A percentile compares a stretch with the other conserved stretches of the same genome.
phyloP scores from a whole-genome alignment of 768 basidiomycete genomes.

The Plicaturopsis crispa region DNA sequence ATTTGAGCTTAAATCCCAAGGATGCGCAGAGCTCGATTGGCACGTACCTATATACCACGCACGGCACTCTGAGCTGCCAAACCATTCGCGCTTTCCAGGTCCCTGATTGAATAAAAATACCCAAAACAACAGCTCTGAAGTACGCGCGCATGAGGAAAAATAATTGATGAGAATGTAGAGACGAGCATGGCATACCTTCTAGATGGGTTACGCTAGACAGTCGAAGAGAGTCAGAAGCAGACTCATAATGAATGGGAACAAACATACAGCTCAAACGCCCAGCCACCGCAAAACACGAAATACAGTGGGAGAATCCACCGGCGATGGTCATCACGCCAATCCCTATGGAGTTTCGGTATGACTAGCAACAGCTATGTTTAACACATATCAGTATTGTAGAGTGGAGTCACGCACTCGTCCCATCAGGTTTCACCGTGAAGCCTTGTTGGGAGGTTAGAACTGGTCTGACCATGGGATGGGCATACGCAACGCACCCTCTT shows the following conservation, averaged over 20 bases:
- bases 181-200: slow-evolving; percentile 43
- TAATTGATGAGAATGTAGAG: not conserved
- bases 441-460: slow-evolving; percentile 21
- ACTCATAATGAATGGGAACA: slow-evolving; percentile 5
- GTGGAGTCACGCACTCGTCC: not conserved
- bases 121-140: slow-evolving; percentile 72
- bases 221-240: slow-evolving; percentile 2
- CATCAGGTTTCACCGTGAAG: slow-evolving; percentile 25
- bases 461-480: slow-evolving; percentile 8
- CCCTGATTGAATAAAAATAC: slow-evolving; percentile 76
- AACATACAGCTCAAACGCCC: slow-evolving; percentile 72
- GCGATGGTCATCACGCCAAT: slow-evolving; percentile 39
- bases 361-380: slow-evolving; percentile 28
- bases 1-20: too few species aligned
- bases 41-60: slow-evolving; percentile 61
- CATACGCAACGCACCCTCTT: slow-evolving; percentile 46
- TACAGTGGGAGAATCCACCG: slow-evolving; percentile 62
- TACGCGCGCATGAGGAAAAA: slow-evolving; percentile 5
- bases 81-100: slow-evolving; percentile 66
- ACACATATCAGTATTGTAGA: not conserved
- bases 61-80: slow-evolving; percentile 71
- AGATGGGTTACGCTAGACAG: slow-evolving; percentile 63
- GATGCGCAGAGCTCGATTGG: too few species aligned
- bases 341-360: slow-evolving; percentile 44
- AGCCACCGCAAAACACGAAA: slow-evolving; percentile 63